Percentiles rank a stretch among this genome's conserved stretches.
phyloP scores from a whole-genome alignment of 2,329 filamentous ascomycete genomes.

The Aspergillus phoenicis region DNA sequence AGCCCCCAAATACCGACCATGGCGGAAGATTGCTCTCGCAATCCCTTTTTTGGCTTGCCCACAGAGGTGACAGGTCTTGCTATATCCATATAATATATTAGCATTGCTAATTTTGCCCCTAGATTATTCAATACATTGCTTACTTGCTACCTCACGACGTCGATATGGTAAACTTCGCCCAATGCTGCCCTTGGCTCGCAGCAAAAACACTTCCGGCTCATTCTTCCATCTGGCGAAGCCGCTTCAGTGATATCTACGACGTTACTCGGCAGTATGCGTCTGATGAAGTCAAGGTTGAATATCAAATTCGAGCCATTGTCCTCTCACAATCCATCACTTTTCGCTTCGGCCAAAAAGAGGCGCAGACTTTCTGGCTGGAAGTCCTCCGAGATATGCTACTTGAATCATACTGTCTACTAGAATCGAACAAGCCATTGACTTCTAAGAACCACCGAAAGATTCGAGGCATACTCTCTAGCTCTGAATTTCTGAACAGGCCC shows the following conservation, averaged over 20 bases:
- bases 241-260: slow-evolving; percentile 40
- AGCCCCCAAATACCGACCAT: not conserved
- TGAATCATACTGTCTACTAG: slow-evolving; percentile 21
- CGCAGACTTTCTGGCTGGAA: slow-evolving; percentile 35
- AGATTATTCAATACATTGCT: slow-evolving; percentile 40
- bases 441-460: slow-evolving; percentile 31
- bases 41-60: slow-evolving; percentile 11
- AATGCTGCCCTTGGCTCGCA: slow-evolving; percentile 30
- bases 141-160: slow-evolving; percentile 30
- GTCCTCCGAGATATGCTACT: slow-evolving; percentile 35
- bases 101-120: not conserved
- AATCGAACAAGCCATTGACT: not conserved
- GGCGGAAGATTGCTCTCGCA: not conserved
- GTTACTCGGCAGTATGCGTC: slow-evolving; percentile 23
- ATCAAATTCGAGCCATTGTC: slow-evolving; percentile 39
- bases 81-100: not conserved
- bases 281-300: slow-evolving; percentile 35
- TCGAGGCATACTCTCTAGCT: slow-evolving; percentile 18
- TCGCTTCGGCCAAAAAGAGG: slow-evolving; percentile 25
- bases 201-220: slow-evolving; percentile 28
- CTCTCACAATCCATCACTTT: slow-evolving; percentile 34
- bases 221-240: slow-evolving; percentile 38
- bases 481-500: slow-evolving; percentile 30
- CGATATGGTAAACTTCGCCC: slow-evolving; percentile 36
- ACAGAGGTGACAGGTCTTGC: slow-evolving; percentile 14